These are phyloP conservation scores for Fusarium secorum DNA, from an alignment of 2,329 filamentous ascomycete species.

Conservation along the genomic window DNA sequence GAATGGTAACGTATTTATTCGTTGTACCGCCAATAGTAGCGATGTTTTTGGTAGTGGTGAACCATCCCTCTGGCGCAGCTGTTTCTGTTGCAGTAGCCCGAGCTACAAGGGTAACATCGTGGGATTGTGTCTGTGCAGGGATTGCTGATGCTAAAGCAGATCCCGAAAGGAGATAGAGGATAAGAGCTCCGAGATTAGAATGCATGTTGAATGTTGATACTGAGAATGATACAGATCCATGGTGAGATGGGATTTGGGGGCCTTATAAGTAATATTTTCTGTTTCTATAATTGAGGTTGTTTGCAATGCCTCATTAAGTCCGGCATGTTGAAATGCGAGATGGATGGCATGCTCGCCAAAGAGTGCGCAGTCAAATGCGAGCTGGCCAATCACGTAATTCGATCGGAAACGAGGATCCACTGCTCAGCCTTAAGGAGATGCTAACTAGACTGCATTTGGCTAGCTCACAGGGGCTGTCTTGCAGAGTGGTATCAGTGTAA, in stretches of 20 bases:
- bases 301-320: conserved; percentile 15
- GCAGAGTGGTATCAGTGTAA: not conserved
- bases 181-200: conserved; percentile 14
- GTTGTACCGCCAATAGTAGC: conserved; percentile 29
- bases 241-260: not conserved
- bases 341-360: conserved; percentile 10
- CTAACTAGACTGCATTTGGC: rapidly evolving
- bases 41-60: conserved; percentile 44
- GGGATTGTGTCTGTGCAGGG: conserved; percentile 14
- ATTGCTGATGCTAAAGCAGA: not conserved
- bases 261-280: conserved; percentile 5
- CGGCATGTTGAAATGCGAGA: conserved; percentile 4
- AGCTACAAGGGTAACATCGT: conserved; percentile 10
- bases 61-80: conserved; percentile 26
- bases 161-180: conserved; percentile 25
- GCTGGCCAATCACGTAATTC: conserved; percentile 12
- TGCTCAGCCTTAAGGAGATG: conserved; percentile 16
- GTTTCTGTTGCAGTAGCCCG: conserved; percentile 16
- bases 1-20: conserved; percentile 30
- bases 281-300: not conserved
- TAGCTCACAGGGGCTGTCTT: not conserved
- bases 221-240: not conserved
- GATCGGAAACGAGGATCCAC: not conserved
- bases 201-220: conserved; percentile 13
- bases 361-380: conserved; percentile 29